phyloP scores from a whole-genome alignment of 2,329 filamentous ascomycete genomes.

The Fusarium oxysporum region DNA sequence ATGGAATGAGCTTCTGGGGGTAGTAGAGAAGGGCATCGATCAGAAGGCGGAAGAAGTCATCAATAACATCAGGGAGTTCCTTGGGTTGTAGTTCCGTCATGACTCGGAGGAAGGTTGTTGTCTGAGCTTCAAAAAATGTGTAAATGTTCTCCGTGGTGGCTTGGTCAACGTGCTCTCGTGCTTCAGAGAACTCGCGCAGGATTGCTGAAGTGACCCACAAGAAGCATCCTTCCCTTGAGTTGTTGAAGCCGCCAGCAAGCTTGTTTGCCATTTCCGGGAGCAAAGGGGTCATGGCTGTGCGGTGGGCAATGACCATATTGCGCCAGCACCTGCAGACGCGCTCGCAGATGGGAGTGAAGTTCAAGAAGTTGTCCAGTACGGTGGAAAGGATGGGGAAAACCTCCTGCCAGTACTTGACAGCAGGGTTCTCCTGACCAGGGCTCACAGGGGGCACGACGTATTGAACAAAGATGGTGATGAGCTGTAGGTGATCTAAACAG shows the following conservation, averaged over 20 bases:
- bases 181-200: constrained; percentile 93
- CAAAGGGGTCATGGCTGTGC: constrained; percentile 87
- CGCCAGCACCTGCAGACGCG: constrained; percentile 95
- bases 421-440: constrained; percentile 81
- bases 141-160: constrained; percentile 90
- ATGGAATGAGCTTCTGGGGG: constrained; percentile 83
- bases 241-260: constrained; percentile 84
- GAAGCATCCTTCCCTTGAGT: constrained; percentile 93
- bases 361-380: constrained; percentile 87
- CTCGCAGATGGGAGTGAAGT: constrained; percentile 90
- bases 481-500: constrained; percentile 80
- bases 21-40: constrained; percentile 95
- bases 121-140: constrained; percentile 93
- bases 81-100: constrained; percentile 82
- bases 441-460: constrained; percentile 79
- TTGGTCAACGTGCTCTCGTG: constrained; percentile 84
- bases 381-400: constrained; percentile 89
- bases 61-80: constrained; percentile 86
- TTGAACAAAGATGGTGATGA: constrained; percentile 92
- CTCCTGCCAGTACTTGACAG: constrained; percentile 95
- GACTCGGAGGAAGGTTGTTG: constrained; percentile 87
- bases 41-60: constrained; percentile 95
- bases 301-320: constrained; percentile 95
- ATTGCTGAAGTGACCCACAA: constrained; percentile 98
- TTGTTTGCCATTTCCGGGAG: constrained; percentile 89